Conservation (phyloP, 2,329 filamentous ascomycete genomes). For the Didymella lethalis region DNA sequence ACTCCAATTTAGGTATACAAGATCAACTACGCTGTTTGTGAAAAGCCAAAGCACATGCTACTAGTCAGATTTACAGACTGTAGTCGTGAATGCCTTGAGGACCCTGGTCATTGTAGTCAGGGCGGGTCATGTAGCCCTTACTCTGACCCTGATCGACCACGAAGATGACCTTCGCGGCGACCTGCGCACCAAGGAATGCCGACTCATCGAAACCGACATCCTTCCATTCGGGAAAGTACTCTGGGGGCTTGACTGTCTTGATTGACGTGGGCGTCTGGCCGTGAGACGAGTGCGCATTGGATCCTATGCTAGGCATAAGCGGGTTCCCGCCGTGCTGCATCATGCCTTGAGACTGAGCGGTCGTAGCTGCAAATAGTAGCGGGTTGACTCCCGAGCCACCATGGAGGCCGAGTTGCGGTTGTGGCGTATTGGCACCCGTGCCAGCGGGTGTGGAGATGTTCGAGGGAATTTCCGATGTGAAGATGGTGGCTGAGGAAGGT, state of each 20-base stretch:
- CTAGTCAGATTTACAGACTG: conserved; percentile 35
- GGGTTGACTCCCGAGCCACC: conserved; percentile 77
- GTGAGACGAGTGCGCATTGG: conserved; percentile 67
- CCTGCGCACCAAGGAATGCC: conserved; percentile 85
- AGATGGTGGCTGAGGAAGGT: conserved; percentile 91
- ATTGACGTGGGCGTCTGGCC: conserved; percentile 84
- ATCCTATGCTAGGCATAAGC: conserved; percentile 46
- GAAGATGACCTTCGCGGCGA: conserved; percentile 79
- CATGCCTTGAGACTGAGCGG: conserved; percentile 66
- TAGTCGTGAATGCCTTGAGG: conserved; percentile 70
- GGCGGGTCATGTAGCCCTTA: conserved; percentile 74
- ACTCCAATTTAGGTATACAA: conserved; percentile 32
- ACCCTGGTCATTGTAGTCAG: conserved; percentile 73
- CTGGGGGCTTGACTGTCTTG: conserved; percentile 77
- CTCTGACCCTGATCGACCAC: conserved; percentile 70
- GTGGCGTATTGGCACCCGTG: conserved; percentile 91
- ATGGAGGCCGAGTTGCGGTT: conserved; percentile 60
- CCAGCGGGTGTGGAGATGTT: conserved; percentile 90
- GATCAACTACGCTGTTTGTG: conserved; percentile 1
- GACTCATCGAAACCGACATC: conserved; percentile 78
- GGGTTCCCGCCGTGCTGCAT: conserved; percentile 50
- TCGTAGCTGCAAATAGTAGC: conserved; percentile 88
- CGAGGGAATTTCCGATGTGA: conserved; percentile 94
- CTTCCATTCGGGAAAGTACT: conserved; percentile 91
- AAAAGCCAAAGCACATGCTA: conserved; percentile 7